These are phyloP conservation scores for Setomelanomma holmii DNA, from an alignment of 2,329 filamentous ascomycete species.

Conservation along the genomic window DNA sequence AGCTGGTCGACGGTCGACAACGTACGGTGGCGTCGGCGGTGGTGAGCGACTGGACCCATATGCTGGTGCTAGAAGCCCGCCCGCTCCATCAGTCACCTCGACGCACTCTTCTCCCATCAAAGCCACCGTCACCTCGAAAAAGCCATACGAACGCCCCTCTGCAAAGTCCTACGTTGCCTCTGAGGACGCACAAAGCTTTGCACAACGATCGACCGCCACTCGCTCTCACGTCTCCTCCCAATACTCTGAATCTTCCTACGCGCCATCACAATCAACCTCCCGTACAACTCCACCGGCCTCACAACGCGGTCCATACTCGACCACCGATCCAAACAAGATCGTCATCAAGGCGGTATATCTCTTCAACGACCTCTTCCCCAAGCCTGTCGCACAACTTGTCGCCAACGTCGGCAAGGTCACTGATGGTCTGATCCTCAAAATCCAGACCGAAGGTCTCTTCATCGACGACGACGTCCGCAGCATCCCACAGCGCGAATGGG, in stretches of 20 bases:
- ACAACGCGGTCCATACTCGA: slow-evolving; percentile 78
- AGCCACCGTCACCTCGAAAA: slow-evolving; percentile 49
- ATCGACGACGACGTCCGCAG: slow-evolving; percentile 94
- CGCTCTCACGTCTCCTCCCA: slow-evolving; percentile 54
- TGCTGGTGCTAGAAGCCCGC: slow-evolving; percentile 62
- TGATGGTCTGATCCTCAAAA: slow-evolving; percentile 88
- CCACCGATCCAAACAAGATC: slow-evolving; percentile 93
- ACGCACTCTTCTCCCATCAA: slow-evolving; percentile 49
- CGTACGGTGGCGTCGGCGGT: slow-evolving; percentile 57
- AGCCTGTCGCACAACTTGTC: slow-evolving; percentile 88
- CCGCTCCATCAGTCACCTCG: slow-evolving; percentile 49
- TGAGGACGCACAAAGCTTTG: slow-evolving; percentile 57
- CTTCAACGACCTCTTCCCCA: slow-evolving; percentile 88
- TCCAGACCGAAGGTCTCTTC: slow-evolving; percentile 93
- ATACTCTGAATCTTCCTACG: slow-evolving; percentile 86
- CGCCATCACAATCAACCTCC: slow-evolving; percentile 81
- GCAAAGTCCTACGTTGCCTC: slow-evolving; percentile 65
- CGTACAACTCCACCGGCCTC: slow-evolving; percentile 84
- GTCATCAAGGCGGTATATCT: slow-evolving; percentile 91
- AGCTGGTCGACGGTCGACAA: slow-evolving; percentile 39
- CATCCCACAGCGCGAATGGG: slow-evolving; percentile 96
- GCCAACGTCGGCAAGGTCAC: slow-evolving; percentile 85
- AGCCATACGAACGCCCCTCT: slow-evolving; percentile 56
- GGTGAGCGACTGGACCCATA: slow-evolving; percentile 75
- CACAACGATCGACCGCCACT: slow-evolving; percentile 26